Evolutionary conservation across 2,329 filamentous ascomycete species (phyloP).

Genomic region (Penicillium sp.): DNA sequence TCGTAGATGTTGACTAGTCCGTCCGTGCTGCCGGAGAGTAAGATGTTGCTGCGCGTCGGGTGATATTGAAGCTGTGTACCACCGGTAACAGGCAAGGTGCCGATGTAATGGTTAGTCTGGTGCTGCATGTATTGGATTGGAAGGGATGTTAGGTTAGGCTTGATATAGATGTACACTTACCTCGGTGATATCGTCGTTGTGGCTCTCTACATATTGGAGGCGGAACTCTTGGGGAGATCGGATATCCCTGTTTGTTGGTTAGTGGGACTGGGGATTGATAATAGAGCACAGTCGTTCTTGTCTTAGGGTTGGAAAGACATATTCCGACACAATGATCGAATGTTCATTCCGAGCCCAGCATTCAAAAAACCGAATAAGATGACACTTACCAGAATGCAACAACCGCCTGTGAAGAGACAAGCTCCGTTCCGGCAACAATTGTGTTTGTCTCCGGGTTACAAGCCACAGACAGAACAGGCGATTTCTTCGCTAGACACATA

Average conservation of each 20-base stretch:
- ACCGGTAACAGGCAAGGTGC: background rate
- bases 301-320: background rate
- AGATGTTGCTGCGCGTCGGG: constrained; percentile 49
- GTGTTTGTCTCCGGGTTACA: constrained; percentile 46
- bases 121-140: background rate
- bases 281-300: background rate
- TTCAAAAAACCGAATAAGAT: background rate
- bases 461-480: constrained; percentile 53
- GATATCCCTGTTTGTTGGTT: constrained; percentile 41
- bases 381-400: constrained; percentile 45
- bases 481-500: constrained; percentile 42
- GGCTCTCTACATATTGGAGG: constrained; percentile 46
- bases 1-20: constrained; percentile 63
- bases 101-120: constrained; percentile 10
- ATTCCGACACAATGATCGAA: background rate
- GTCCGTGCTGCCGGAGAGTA: constrained; percentile 62
- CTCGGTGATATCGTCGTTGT: constrained; percentile 60
- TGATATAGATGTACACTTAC: constrained; percentile 34
- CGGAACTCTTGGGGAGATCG: constrained; percentile 37
- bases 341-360: background rate
- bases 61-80: constrained; percentile 49
- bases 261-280: constrained; percentile 11
- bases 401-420: constrained; percentile 43
- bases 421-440: constrained; percentile 57
- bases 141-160: background rate